Evolutionary conservation across 164 flowering plant species (phyloP), one percentile per base, ranked within the genome.

Genomic region (Paratinospora sagittata): DNA sequence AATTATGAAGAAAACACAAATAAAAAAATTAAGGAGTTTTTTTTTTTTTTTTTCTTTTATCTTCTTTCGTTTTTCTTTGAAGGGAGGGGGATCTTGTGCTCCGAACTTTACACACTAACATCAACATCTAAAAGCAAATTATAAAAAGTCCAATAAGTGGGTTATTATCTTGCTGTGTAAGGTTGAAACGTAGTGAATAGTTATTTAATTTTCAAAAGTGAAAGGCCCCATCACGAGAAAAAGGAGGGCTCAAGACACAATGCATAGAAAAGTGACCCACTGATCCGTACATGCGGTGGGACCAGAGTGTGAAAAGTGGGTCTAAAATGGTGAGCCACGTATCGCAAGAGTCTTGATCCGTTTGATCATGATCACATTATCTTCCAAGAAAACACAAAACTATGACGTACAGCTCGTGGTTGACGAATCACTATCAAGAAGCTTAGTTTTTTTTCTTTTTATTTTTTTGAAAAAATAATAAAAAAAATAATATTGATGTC

Each of bases 381-480:
- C 58, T 21, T 16, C 58, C 58, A 10, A 52, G 6, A 13, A 52
- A 16, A 52, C n/a, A 52, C 58, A 52, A 52, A 52, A 52, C 21
- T n/a, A 13, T 6, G n/a, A 52, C 7, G 58, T 52, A 52, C 58
- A 52, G 58, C 58, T 52, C 16, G 19, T 52, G 16, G 58, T 52
- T 52, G n/a, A 52, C 57, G 57, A 49, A 49, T 49, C 57, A 49
- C 57, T 49, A 49, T 49, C 57, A 49, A n/a, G n/a, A n/a, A n/a
- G n/a, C n/a, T n/a, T n/a, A n/a, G n/a, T n/a, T n/a, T n/a, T n/a
- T n/a, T n/a, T n/a, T n/a, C n/a, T n/a, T n/a, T n/a, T n/a, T n/a
- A n/a, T n/a, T n/a, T n/a, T n/a, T 47, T 47, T 47, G 13, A 47
- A 47, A 49, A 49, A 13, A 49, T 12, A 47, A 47, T 12, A 49